A percentile compares a stretch with the other conserved stretches of the same genome.
Evolutionary conservation across 2,329 filamentous ascomycete genomes (phyloP).

Genomic region (Apiospora phragmitis): DNA sequence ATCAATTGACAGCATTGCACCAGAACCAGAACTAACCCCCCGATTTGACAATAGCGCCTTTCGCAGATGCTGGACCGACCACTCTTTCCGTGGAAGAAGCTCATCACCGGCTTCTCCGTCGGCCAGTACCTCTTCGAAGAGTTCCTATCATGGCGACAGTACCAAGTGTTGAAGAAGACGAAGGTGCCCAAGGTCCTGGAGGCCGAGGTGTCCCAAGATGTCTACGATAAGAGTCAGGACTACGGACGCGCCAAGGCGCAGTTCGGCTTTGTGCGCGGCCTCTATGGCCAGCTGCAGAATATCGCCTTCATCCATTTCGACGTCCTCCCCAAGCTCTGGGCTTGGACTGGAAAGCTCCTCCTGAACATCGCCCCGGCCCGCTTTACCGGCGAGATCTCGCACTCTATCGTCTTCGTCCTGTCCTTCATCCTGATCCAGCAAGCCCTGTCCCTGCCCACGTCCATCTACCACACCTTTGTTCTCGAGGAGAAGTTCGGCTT

Average conservation of each 20-base stretch:
- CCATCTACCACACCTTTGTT: slow-evolving; percentile 92
- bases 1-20: not conserved
- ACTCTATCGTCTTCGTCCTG: slow-evolving; percentile 91
- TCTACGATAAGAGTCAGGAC: slow-evolving; percentile 93
- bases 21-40: not conserved
- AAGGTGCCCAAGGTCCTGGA: slow-evolving; percentile 83
- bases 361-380: slow-evolving; percentile 71
- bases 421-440: slow-evolving; percentile 82
- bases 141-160: slow-evolving; percentile 87
- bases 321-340: slow-evolving; percentile 88
- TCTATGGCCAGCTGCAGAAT: slow-evolving; percentile 88
- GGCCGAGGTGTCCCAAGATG: slow-evolving; percentile 84
- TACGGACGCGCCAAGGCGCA: slow-evolving; percentile 96
- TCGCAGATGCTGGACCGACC: slow-evolving; percentile 87
- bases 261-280: slow-evolving; percentile 77
- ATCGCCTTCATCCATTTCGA: slow-evolving; percentile 88
- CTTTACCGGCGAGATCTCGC: slow-evolving; percentile 89
- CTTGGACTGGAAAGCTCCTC: slow-evolving; percentile 73
- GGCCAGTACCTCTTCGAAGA: slow-evolving; percentile 90
- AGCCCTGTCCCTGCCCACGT: slow-evolving; percentile 74
- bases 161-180: slow-evolving; percentile 77
- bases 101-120: slow-evolving; percentile 92
- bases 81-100: slow-evolving; percentile 94
- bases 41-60: slow-evolving; percentile 57
- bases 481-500: slow-evolving; percentile 97